phyloP scores from a whole-genome alignment of 2,329 filamentous ascomycete species.

The Bretziella fagacearum region DNA sequence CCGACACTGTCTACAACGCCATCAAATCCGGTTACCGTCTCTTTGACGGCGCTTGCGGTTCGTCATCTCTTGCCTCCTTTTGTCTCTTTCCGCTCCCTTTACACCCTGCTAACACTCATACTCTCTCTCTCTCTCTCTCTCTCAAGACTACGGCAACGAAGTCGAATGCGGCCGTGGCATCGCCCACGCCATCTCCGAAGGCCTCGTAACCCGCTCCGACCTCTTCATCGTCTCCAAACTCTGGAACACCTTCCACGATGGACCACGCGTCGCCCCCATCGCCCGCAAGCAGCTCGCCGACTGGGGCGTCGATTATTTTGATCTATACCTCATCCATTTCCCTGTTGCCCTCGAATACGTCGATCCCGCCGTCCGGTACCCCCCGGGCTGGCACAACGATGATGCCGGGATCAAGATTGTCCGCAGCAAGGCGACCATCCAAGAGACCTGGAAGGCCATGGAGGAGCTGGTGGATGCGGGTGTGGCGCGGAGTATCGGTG shows the following conservation, averaged over 20 bases:
- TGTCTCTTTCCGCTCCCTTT: no score
- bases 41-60: slow-evolving; percentile 42
- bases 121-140: no score
- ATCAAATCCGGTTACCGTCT: slow-evolving; percentile 46
- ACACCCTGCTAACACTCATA: no score
- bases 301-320: slow-evolving; percentile 79
- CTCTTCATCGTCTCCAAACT: slow-evolving; percentile 89
- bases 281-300: slow-evolving; percentile 60
- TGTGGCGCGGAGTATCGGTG: slow-evolving; percentile 56
- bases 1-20: slow-evolving; percentile 63
- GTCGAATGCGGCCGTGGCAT: slow-evolving; percentile 61
- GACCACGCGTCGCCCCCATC: slow-evolving; percentile 58
- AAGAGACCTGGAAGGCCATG: slow-evolving; percentile 71
- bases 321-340: slow-evolving; percentile 82
- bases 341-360: slow-evolving; percentile 74
- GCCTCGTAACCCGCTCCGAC: slow-evolving; percentile 49
- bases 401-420: slow-evolving; percentile 3
- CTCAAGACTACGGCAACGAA: slow-evolving; percentile 72
- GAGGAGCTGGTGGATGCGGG: slow-evolving; percentile 53
- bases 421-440: slow-evolving; percentile 44
- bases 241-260: slow-evolving; percentile 82
- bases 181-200: slow-evolving; percentile 61
- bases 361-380: slow-evolving; percentile 61
- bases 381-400: slow-evolving; percentile 30
- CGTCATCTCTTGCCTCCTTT: no score